Base-by-base conservation (phyloP, 768 basidiomycete species). In the Roridomyces roridus region DNA sequence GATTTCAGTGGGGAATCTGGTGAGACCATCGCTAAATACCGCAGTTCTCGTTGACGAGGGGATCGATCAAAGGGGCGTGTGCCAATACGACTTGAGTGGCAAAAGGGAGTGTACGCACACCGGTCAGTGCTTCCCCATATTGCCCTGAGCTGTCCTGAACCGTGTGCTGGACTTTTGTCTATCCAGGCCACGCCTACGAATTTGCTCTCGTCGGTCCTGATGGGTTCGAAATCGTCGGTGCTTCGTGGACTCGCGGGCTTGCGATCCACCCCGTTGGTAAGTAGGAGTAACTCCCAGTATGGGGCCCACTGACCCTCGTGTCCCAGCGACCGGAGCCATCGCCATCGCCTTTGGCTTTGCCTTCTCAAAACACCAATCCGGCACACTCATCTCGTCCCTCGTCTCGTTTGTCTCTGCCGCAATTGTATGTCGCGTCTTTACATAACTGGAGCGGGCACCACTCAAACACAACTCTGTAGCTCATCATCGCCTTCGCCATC, bases 201-300 rank as follows among this genome's bases (percentile, higher is more conserved):
- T 5, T 48, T 21, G 25, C 40, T 21, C 21, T 56, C 15, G 1
- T 1, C 1, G 46, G 37, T 8, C 15, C 5, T 0, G 51, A 48
- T 1, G 52, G 48, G 15, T 5, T 55, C 10, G 14, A 12, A 28
- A 18, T 35, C 20, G 44, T 65, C 18, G 55, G 49, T 6, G 53
- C 57, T 6, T 59, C 60, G n/a, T 65, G 60, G 60, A 62, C 60
- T 10, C 49, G 64, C 1, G 64, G 64, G 3, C 60, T 65, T 21
- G 64, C 64, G 14, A 60, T 65, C 25, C 64, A 65, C 48, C 64
- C 64, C 23, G 64, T 65, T 18, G 60, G 62, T 59, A 7, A 20
- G 57, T 59, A 17, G 2, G 2, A 6, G 3, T 23, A 4, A 44
- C 3, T 18, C 20, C 18, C 2, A 18, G 7, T 23, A 37, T 5